A percentile compares a stretch with the other conserved stretches of the same genome.
phyloP scores from a whole-genome alignment of 1,139 yeast genomes.

The Debaryomyces sp. region DNA sequence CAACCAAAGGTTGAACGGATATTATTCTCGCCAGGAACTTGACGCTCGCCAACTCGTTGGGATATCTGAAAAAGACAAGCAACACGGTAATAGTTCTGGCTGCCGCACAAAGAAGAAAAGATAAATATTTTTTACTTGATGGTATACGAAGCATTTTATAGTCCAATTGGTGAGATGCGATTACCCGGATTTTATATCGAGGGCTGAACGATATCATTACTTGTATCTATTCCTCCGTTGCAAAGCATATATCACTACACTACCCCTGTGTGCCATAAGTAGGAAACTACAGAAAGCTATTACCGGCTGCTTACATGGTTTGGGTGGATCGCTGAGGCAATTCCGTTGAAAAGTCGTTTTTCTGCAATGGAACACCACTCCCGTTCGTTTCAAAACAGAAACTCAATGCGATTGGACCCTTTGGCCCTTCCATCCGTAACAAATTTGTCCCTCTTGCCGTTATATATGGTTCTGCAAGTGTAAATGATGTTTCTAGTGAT shows the following conservation, averaged over 20 bases:
- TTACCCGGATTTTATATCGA: conserved; percentile 4
- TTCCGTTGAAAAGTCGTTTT: background rate
- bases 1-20: conserved; percentile 22
- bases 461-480: background rate
- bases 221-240: background rate
- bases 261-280: background rate
- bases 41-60: conserved; percentile 61
- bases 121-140: conserved; percentile 5
- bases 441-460: background rate
- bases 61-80: conserved; percentile 54
- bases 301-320: background rate
- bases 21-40: conserved; percentile 55
- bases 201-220: background rate
- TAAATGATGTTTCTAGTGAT: background rate
- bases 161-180: background rate
- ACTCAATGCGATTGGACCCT: background rate
- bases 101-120: conserved; percentile 51
- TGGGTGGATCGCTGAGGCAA: background rate
- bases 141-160: conserved; percentile 12
- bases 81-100: conserved; percentile 60
- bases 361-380: background rate
- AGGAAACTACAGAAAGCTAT: background rate
- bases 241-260: background rate
- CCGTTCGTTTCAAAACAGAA: background rate
- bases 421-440: background rate